Conservation (phyloP, 2,329 filamentous ascomycete species). For the Chrysoporthe puriensis region DNA sequence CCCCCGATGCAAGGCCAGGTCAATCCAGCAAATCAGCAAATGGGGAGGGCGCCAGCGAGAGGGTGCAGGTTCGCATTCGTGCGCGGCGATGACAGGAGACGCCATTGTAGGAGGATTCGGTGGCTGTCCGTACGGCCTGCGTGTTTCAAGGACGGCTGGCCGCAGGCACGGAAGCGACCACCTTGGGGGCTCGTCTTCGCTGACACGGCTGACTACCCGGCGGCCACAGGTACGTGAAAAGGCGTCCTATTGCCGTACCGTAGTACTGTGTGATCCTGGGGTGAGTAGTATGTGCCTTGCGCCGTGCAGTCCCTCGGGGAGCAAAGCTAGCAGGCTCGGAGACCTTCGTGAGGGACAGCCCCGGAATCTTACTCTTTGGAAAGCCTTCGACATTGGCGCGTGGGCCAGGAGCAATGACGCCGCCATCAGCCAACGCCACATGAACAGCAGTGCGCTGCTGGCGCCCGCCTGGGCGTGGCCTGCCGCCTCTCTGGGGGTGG, state of each 20-base stretch:
- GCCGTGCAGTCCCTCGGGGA: not conserved
- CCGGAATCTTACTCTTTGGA: conserved; percentile 3
- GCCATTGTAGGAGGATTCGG: conserved; percentile 18
- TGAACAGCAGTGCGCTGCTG: not conserved
- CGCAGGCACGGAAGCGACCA: conserved; percentile 24
- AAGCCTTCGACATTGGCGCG: conserved; percentile 11
- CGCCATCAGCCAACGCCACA: conserved; percentile 4
- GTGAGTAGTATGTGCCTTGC: not conserved
- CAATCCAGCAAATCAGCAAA: not conserved
- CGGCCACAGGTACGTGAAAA: not conserved
- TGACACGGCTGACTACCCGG: not conserved
- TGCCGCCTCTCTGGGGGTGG: not conserved
- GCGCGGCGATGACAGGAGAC: not conserved
- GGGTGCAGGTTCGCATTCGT: not conserved
- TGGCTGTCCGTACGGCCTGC: conserved; percentile 23
- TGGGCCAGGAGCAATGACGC: conserved; percentile 24
- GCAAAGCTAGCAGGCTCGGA: not conserved
- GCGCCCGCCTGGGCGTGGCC: not conserved
- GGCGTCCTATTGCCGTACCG: not conserved
- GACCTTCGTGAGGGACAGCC: conserved; percentile 1
- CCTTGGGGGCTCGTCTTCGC: conserved; percentile 12
- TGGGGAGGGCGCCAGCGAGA: not conserved
- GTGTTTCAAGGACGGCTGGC: conserved; percentile 15
- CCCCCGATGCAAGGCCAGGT: no score
- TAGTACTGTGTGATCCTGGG: not conserved